Evolutionary conservation across 495 filamentous ascomycete species (phyloP), one percentile per base, ranked within the genome.

Genomic region (Tuber indicum): DNA sequence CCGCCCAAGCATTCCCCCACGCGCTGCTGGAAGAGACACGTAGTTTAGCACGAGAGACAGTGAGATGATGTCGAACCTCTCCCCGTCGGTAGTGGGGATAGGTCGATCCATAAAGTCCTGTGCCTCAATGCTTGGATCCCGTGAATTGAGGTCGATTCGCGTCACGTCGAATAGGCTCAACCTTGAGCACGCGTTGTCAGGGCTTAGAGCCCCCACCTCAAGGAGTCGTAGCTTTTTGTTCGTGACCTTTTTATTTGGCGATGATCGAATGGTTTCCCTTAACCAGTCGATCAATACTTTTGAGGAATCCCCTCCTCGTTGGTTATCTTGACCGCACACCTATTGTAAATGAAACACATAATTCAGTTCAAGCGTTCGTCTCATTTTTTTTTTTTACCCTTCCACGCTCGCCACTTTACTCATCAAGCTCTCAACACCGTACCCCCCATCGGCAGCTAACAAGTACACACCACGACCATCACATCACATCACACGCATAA

Each of bases 21-120:
- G 88, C 32, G 86, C 88, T n/a, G 83, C 85, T 21, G 93, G 87
- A 78, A 92, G 89, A 16, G 94, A 91, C 41, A 98, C 94, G 83
- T 92, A 99, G 84, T 99, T 99, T 36, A 99, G 87, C 14, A 99
- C 96, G 72, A 99, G 86, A 1, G 93, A 97, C n/a, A 99, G 88
- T 78, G 92, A 96, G 81, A 99, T 91, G 69, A 97, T 87, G 83
- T 99, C 91, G 82, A 98, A 98, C 44, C 85, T 85, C 69, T 95
- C 91, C 0, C 86, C 84, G 45, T 88, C 86, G 72, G 85, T 81
- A 12, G 72, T 74, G 0, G 95, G 95, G 26, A 96, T 84, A 10
- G 94, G 92, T 47, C 93, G 87, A 82, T 92, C 85, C 94, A 99
- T 98, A 81, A 99, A 98, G 84, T 99, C 93, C 82, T 98, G 94